A percentile compares a stretch with the other conserved stretches of the same genome.
phyloP scores from a whole-genome alignment of 1,284 basidiomycete genomes.

The Papiliotrema flavescens region DNA sequence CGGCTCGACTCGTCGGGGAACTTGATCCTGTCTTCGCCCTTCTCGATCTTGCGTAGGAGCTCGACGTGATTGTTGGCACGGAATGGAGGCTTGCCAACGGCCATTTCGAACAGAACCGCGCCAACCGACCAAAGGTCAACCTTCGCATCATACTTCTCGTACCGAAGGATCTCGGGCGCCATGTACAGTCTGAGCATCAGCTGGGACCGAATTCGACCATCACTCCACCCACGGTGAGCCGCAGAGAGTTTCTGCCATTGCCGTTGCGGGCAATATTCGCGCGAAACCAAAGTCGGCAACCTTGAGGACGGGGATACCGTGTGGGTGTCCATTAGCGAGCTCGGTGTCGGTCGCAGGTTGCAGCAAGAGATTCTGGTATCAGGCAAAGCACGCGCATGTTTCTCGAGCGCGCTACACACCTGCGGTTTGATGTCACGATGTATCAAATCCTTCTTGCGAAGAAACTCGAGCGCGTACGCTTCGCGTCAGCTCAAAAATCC shows the following conservation, averaged over 20 bases:
- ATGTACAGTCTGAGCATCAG: slow-evolving; percentile 75
- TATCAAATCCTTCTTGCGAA: slow-evolving; percentile 83
- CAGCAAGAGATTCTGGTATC: slow-evolving; percentile 73
- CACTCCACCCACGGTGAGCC: slow-evolving; percentile 74
- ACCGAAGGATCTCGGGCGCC: slow-evolving; percentile 96
- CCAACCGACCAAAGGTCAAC: slow-evolving; percentile 98
- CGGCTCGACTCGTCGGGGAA: slow-evolving; percentile 76
- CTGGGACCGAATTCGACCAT: not conserved
- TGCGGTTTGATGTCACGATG: slow-evolving; percentile 98
- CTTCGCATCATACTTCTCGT: slow-evolving; percentile 97
- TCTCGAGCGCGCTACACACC: slow-evolving; percentile 48
- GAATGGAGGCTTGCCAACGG: slow-evolving; percentile 88
- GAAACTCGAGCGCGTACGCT: slow-evolving; percentile 90
- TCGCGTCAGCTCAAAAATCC: slow-evolving; percentile 16
- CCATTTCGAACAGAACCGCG: slow-evolving; percentile 94
- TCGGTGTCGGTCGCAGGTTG: slow-evolving; percentile 78
- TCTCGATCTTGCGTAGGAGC: slow-evolving; percentile 87
- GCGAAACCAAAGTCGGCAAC: slow-evolving; percentile 99
- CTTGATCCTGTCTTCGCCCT: slow-evolving; percentile 67
- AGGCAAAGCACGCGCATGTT: slow-evolving; percentile 4
- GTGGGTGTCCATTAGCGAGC: slow-evolving; percentile 76
- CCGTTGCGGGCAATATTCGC: slow-evolving; percentile 80
- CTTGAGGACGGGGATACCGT: slow-evolving; percentile 90
- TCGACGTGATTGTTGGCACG: slow-evolving; percentile 95
- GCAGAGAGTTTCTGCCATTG: slow-evolving; percentile 96